These are phyloP conservation scores for Lasiosphaeriaceae sp. DNA, from an alignment of 495 filamentous ascomycete genomes.

Conservation along the genomic window DNA sequence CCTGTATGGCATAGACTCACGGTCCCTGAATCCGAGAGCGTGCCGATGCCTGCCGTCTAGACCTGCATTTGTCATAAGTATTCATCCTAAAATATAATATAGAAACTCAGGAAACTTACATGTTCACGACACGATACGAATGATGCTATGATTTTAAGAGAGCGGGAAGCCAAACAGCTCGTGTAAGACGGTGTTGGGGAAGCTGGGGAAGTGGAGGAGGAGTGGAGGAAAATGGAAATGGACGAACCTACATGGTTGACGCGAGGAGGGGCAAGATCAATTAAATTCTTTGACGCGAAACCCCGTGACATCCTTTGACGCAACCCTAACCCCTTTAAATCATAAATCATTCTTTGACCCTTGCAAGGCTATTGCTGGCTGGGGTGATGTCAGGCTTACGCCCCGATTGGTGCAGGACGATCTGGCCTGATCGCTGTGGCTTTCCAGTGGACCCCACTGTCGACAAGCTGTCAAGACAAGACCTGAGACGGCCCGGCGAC, in stretches of 20 bases:
- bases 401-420: conserved; percentile 26
- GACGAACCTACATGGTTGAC: conserved; percentile 15
- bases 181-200: background rate
- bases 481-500: background rate
- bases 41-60: conserved; percentile 13
- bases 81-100: background rate
- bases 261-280: conserved; percentile 30
- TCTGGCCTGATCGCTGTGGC: conserved; percentile 28
- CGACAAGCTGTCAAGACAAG: background rate
- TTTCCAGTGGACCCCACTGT: background rate
- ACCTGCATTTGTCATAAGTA: conserved; percentile 10
- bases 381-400: background rate
- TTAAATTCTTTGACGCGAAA: conserved; percentile 25
- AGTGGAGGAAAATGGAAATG: background rate
- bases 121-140: background rate
- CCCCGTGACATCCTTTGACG: conserved; percentile 19
- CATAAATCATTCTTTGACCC: too few relatives aligned
- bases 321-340: background rate
- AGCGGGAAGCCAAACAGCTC: too few relatives aligned
- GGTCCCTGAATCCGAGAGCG: conserved; percentile 33
- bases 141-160: background rate
- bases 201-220: background rate
- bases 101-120: background rate
- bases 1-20: conserved; percentile 19
- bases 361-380: background rate